Percentiles rank a stretch among this genome's conserved stretches.
Conservation (phyloP, 345 rosid genomes). For the Eucalyptus globulus region DNA sequence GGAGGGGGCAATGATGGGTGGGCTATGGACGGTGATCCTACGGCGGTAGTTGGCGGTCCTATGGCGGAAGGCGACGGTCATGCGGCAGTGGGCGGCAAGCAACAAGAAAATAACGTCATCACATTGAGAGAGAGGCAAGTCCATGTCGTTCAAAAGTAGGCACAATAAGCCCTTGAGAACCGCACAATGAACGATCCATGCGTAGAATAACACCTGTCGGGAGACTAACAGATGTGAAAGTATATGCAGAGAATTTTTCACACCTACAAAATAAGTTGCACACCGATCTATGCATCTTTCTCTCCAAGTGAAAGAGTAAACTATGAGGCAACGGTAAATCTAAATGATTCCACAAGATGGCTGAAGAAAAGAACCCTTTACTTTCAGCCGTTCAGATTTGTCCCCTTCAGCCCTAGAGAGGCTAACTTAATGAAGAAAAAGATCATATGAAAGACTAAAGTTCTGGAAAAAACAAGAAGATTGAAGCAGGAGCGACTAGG, state of each 20-base stretch:
- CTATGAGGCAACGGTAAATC: background rate
- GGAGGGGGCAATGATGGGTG: accelerated
- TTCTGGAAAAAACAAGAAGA: background rate
- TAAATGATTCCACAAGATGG: background rate
- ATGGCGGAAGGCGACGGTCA: accelerated
- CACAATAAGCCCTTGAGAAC: background rate
- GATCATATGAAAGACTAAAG: background rate
- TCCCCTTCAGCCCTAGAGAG: background rate
- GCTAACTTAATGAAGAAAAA: background rate
- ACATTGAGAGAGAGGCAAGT: background rate
- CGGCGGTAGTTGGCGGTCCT: accelerated
- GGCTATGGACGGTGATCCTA: accelerated
- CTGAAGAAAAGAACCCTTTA: background rate
- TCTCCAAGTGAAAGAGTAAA: background rate
- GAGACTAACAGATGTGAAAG: background rate
- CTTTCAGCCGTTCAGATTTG: background rate
- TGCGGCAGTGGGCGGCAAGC: accelerated
- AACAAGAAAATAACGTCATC: background rate
- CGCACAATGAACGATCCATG: background rate
- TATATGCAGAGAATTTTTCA: background rate
- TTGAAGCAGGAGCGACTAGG: too few relatives aligned
- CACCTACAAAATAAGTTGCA: background rate
- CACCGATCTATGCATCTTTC: background rate
- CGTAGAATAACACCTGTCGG: background rate
- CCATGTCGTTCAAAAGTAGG: background rate